A percentile compares a stretch with the other conserved stretches of the same genome.
These are phyloP conservation scores for Trichosporon faecale DNA, from an alignment of 1,284 basidiomycete species.

Conservation along the genomic window DNA sequence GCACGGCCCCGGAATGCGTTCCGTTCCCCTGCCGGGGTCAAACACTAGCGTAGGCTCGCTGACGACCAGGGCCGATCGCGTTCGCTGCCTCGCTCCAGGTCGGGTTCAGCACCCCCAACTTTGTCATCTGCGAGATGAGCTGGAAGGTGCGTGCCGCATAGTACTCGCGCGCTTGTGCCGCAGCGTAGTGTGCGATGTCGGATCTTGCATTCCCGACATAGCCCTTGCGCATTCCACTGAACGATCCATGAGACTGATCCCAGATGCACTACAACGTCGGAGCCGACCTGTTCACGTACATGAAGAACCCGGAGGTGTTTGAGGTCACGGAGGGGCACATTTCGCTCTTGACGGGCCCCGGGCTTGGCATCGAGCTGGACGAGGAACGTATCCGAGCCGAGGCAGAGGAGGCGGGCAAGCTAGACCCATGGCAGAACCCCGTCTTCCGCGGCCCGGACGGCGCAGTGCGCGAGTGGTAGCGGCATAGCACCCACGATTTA, in stretches of 20 bases:
- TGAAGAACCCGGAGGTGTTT: slow-evolving; percentile 60
- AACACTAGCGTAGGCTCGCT: not conserved
- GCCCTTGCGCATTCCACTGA: not conserved
- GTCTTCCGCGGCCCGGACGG: slow-evolving; percentile 62
- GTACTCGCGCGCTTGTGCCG: too few relatives aligned
- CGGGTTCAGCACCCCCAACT: slow-evolving; percentile 52
- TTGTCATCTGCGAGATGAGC: slow-evolving; percentile 53
- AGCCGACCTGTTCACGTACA: slow-evolving; percentile 63
- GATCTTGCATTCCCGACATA: not conserved
- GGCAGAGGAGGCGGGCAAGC: slow-evolving; percentile 53
- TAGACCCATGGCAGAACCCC: slow-evolving; percentile 59
- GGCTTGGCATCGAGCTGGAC: slow-evolving; percentile 67
- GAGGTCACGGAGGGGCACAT: slow-evolving; percentile 63
- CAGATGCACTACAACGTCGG: slow-evolving; percentile 71
- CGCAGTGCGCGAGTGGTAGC: slow-evolving; percentile 59
- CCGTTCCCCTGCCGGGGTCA: not conserved
- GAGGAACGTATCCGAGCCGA: slow-evolving; percentile 61
- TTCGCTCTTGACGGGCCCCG: slow-evolving; percentile 60
- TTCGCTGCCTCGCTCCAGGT: slow-evolving; percentile 60
- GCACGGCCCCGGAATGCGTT: not conserved
- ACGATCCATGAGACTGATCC: not conserved
- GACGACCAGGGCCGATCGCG: slow-evolving; percentile 61
- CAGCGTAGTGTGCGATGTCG: not conserved
- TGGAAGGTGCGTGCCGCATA: slow-evolving; percentile 40
- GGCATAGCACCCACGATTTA: not conserved